Evolutionary conservation across 2,329 filamentous ascomycete genomes (phyloP).

Genomic region (Metarhizium robertsii): DNA sequence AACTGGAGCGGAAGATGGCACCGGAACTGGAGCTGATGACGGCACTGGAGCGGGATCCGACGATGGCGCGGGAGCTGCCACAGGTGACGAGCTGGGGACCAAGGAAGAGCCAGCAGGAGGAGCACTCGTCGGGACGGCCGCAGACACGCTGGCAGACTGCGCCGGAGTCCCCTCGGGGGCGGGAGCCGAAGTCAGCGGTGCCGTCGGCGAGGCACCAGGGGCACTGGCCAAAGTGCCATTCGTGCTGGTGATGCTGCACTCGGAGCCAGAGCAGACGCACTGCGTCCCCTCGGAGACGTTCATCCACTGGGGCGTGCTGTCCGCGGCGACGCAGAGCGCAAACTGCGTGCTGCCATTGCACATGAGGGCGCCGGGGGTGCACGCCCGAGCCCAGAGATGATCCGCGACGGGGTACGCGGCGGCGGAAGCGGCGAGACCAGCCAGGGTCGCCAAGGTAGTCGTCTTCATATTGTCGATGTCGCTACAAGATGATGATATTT

Average conservation of each 20-base stretch:
- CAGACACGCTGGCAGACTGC: no score
- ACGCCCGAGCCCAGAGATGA: not conserved
- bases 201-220: not conserved
- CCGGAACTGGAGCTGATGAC: no score
- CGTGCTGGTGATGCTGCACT: not conserved
- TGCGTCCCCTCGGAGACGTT: not conserved
- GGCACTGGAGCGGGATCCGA: no score
- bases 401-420: constrained; percentile 1
- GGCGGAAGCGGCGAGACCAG: not conserved
- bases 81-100: no score
- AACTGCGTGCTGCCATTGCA: constrained; percentile 3
- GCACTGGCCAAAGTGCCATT: no score
- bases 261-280: not conserved
- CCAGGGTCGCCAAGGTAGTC: not conserved
- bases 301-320: not conserved
- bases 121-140: no score
- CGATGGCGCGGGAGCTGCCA: no score
- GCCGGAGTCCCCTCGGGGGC: no score
- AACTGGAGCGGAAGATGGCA: no score
- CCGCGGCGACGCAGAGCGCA: not conserved
- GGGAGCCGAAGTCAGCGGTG: not conserved
- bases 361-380: not conserved
- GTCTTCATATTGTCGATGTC: not conserved
- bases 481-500: not conserved
- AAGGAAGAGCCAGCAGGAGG: no score